A percentile compares a stretch with the other conserved stretches of the same genome.
These are phyloP conservation scores for Vigna reflexopilosa DNA, from an alignment of 306 rosid genomes.

Conservation along the genomic window DNA sequence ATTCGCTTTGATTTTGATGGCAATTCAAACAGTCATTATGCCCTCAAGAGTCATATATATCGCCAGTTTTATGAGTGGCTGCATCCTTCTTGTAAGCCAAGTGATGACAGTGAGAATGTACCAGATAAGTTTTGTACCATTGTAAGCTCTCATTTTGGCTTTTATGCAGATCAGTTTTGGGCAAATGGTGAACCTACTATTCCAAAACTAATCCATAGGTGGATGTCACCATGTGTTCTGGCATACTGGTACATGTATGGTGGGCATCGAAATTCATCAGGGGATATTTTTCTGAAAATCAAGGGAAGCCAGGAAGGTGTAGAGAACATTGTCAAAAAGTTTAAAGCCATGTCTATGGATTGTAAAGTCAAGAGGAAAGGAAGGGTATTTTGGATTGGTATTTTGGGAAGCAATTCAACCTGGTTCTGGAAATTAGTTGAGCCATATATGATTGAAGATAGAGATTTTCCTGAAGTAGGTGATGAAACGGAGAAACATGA, in stretches of 20 bases:
- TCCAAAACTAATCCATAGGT: constrained; percentile 87
- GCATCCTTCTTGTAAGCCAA: constrained; percentile 75
- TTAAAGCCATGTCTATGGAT: constrained; percentile 73
- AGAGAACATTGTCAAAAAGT: constrained; percentile 65
- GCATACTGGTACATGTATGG: constrained; percentile 98
- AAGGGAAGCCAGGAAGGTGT: constrained; percentile 83
- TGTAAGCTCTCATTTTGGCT: constrained; percentile 76
- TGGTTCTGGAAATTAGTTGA: constrained; percentile 86
- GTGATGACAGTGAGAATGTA: constrained; percentile 54
- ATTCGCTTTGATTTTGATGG: constrained; percentile 70
- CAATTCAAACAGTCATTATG: constrained; percentile 56
- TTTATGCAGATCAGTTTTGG: constrained; percentile 94
- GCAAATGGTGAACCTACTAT: constrained; percentile 66
- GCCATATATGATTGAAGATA: constrained; percentile 72
- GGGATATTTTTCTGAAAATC: constrained; percentile 79
- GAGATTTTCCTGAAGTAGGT: constrained; percentile 51
- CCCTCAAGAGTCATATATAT: constrained; percentile 70
- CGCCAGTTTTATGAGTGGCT: constrained; percentile 85
- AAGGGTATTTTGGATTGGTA: constrained; percentile 83
- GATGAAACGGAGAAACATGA: constrained; percentile 42
- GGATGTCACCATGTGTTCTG: constrained; percentile 89
- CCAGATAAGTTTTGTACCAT: constrained; percentile 71
- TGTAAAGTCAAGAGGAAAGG: constrained; percentile 89
- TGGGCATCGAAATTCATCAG: constrained; percentile 69
- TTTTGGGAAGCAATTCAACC: constrained; percentile 69